Evolutionary conservation across 768 basidiomycete species (phyloP).

Genomic region (Suillus placidus): DNA sequence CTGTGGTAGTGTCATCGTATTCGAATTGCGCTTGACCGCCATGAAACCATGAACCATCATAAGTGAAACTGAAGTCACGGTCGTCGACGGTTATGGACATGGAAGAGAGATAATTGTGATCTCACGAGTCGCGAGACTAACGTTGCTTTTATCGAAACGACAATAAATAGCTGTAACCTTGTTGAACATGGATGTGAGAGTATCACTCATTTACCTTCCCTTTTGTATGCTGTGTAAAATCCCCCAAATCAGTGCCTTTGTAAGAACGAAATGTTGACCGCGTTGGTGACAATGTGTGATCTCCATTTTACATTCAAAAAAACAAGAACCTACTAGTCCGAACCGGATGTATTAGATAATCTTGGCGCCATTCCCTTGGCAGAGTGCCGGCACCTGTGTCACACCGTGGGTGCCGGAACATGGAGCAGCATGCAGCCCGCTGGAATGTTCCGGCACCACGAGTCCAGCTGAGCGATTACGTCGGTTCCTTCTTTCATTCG

Average conservation of each 20-base stretch:
- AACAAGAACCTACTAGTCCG: too few relatives aligned
- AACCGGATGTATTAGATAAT: neutral
- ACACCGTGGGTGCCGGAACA: too few relatives aligned
- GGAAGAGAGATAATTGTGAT: neutral
- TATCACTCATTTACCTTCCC: neutral
- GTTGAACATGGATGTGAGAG: neutral
- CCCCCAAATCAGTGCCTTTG: neutral
- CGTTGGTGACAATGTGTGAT: neutral
- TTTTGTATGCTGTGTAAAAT: neutral
- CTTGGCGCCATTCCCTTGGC: neutral
- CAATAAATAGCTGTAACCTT: neutral
- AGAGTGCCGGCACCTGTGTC: too few relatives aligned
- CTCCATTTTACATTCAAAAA: neutral
- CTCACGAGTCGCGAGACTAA: neutral
- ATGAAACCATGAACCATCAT: constrained; percentile 4
- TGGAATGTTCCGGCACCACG: too few relatives aligned
- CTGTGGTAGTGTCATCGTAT: constrained; percentile 5
- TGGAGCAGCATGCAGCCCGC: too few relatives aligned
- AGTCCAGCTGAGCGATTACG: too few relatives aligned
- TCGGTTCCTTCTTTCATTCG: too few relatives aligned
- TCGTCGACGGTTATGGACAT: constrained; percentile 10
- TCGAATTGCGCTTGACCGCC: neutral
- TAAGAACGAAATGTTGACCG: neutral
- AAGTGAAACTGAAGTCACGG: constrained; percentile 2
- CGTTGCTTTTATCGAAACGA: neutral